phyloP scores from a whole-genome alignment of 257 asterid species.

The Marsdenia floribunda region DNA sequence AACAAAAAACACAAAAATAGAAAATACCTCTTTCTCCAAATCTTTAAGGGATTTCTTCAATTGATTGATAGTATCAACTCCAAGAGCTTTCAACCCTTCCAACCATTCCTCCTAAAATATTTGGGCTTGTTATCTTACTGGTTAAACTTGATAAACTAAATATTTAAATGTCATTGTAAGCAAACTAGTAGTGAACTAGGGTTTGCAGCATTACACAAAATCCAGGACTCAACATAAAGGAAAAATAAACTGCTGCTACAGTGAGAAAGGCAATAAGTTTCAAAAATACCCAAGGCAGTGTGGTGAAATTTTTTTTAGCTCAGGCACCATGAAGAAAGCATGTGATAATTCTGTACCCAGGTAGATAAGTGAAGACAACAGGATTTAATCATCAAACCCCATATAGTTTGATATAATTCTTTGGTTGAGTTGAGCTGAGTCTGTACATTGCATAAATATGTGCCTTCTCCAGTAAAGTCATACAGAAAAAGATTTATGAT shows the following conservation, averaged over 20 bases:
- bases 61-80: slow-evolving; percentile 48
- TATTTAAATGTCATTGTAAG: neutral
- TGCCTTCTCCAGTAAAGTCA: neutral
- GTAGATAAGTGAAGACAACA: neutral
- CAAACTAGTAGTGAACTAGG: neutral
- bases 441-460: neutral
- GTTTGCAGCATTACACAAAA: neutral
- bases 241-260: neutral
- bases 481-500: neutral
- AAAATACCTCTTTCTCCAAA: slow-evolving; percentile 63
- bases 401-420: neutral
- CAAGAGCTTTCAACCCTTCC: slow-evolving; percentile 57
- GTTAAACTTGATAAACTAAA: neutral
- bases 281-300: neutral
- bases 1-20: neutral
- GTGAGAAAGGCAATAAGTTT: neutral
- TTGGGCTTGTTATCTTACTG: neutral
- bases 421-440: neutral
- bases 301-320: neutral
- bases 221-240: neutral
- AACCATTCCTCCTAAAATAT: slow-evolving; percentile 73
- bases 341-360: no score
- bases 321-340: no score
- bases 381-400: neutral
- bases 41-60: slow-evolving; percentile 55